Evolutionary conservation across 164 flowering plant species (phyloP).

Genomic region (Hamamelis virginiana): DNA sequence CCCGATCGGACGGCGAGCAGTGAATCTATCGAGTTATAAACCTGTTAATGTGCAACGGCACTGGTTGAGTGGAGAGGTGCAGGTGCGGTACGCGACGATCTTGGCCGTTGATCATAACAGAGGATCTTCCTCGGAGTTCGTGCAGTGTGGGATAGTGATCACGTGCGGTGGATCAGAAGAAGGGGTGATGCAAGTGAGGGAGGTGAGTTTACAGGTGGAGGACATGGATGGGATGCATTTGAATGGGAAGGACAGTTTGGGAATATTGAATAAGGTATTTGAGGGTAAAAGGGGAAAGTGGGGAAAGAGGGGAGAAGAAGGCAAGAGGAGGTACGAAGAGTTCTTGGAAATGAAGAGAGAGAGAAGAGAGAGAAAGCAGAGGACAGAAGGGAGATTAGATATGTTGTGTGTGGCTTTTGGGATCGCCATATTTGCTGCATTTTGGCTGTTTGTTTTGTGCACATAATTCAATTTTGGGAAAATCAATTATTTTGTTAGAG

Average conservation of each 20-base stretch:
- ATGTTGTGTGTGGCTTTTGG: slow-evolving; percentile 37
- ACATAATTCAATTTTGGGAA: neutral
- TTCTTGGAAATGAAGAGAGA: slow-evolving; percentile 38
- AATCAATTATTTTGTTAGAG: too few relatives aligned
- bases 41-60: slow-evolving; percentile 52
- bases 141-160: slow-evolving; percentile 43
- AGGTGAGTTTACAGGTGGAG: slow-evolving; percentile 51
- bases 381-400: slow-evolving; percentile 48
- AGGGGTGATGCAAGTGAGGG: slow-evolving; percentile 54
- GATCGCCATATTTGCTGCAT: slow-evolving; percentile 17
- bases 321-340: slow-evolving; percentile 30
- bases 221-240: slow-evolving; percentile 55
- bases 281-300: slow-evolving; percentile 38
- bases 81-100: slow-evolving; percentile 36
- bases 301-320: slow-evolving; percentile 17
- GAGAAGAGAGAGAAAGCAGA: slow-evolving; percentile 43
- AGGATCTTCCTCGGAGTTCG: slow-evolving; percentile 24
- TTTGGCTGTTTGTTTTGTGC: slow-evolving; percentile 12
- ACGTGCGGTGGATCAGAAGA: slow-evolving; percentile 40
- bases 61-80: slow-evolving; percentile 64
- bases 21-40: slow-evolving; percentile 42
- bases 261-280: slow-evolving; percentile 36
- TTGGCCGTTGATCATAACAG: slow-evolving; percentile 18
- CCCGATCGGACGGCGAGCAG: slow-evolving; percentile 35
- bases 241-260: slow-evolving; percentile 64